phyloP scores from a whole-genome alignment of 2,329 filamentous ascomycete species.

The Aspergillus fructus region DNA sequence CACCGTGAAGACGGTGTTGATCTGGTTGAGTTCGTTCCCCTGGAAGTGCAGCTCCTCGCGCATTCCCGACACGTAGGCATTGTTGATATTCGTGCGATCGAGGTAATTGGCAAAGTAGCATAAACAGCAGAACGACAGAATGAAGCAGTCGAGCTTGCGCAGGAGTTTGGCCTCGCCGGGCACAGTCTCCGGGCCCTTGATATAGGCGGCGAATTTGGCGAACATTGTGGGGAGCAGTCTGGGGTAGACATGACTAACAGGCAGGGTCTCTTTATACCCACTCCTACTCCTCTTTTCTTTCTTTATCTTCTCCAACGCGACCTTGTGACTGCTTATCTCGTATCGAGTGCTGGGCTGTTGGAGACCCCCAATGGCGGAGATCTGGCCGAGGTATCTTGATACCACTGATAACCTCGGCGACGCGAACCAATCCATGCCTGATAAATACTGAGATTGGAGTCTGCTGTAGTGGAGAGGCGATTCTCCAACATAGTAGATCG shows the following conservation, averaged over 20 bases:
- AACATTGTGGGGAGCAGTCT: background rate
- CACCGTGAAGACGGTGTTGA: conserved; percentile 28
- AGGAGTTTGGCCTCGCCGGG: conserved; percentile 36
- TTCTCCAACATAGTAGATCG: too few relatives aligned
- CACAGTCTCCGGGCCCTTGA: conserved; percentile 6
- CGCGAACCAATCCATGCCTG: too few relatives aligned
- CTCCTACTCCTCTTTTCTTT: too few relatives aligned
- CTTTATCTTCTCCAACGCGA: too few relatives aligned
- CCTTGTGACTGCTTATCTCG: background rate
- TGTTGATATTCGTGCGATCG: conserved; percentile 49
- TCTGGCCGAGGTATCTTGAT: too few relatives aligned
- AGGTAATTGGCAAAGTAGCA: conserved; percentile 51
- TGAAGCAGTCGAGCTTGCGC: conserved; percentile 52
- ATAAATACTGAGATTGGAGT: too few relatives aligned
- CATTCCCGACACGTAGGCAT: conserved; percentile 47
- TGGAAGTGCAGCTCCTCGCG: conserved; percentile 33
- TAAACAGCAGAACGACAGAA: conserved; percentile 47
- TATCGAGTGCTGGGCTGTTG: too few relatives aligned
- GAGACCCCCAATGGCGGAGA: background rate
- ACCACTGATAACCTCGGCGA: too few relatives aligned
- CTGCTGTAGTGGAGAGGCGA: too few relatives aligned
- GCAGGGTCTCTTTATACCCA: background rate
- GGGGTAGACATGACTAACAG: background rate
- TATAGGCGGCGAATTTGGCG: conserved; percentile 6
- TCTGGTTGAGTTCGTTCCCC: conserved; percentile 30